phyloP scores from a whole-genome alignment of 345 rosid species.

The Isatis tinctoria region DNA sequence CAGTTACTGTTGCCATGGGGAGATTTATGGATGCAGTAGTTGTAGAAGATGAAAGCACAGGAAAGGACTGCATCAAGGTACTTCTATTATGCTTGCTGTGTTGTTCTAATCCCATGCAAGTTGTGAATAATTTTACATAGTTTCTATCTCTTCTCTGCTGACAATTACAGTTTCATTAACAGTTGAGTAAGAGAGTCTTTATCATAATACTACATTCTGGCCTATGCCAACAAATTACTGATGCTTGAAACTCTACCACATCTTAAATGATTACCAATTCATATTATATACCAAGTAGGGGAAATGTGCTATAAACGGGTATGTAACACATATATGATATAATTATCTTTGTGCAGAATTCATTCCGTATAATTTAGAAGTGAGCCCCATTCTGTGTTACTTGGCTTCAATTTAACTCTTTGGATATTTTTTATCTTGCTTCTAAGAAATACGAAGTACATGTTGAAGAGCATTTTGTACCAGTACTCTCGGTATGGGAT shows the following conservation, averaged over 20 bases:
- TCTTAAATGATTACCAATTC: constrained; percentile 7
- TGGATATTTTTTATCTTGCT: constrained; percentile 10
- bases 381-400: neutral
- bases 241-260: constrained; percentile 1
- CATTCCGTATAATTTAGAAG: neutral
- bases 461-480: constrained; percentile 1
- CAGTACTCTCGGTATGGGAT: constrained; percentile 8
- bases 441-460: neutral
- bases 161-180: neutral
- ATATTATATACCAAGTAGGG: neutral
- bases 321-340: constrained; percentile 12
- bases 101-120: constrained; percentile 20
- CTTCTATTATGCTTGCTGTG: constrained; percentile 5
- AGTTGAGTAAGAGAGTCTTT: neutral
- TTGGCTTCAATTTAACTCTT: neutral
- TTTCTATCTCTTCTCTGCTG: constrained; percentile 4
- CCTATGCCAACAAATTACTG: constrained; percentile 7
- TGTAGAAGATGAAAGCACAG: constrained; percentile 91
- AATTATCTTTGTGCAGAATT: constrained; percentile 7
- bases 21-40: constrained; percentile 98
- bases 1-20: constrained; percentile 98
- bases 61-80: constrained; percentile 99
- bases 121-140: neutral
- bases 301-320: neutral
- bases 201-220: constrained; percentile 5